Percentiles rank a stretch among this genome's conserved stretches.
Conservation (phyloP, 2,329 filamentous ascomycete genomes). For the Pseudodiploospora longispora region DNA sequence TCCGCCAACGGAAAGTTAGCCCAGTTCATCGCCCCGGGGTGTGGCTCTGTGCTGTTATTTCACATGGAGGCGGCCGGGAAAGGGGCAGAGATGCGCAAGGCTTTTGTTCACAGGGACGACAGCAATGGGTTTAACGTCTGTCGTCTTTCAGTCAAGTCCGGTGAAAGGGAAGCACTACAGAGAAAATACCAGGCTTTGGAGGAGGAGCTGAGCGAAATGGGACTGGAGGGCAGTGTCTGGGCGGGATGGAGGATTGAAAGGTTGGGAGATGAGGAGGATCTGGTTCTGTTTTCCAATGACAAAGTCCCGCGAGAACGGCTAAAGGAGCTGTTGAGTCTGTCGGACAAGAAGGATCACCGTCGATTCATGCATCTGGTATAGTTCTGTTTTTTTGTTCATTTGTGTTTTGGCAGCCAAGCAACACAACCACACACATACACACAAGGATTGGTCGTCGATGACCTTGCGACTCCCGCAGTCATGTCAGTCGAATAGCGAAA, state of each 20-base stretch:
- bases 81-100: slow-evolving; percentile 14
- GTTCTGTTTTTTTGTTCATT: not conserved
- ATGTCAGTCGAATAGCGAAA: too few relatives aligned
- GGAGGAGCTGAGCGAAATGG: slow-evolving; percentile 20
- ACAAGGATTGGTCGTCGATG: too few relatives aligned
- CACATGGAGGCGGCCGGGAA: slow-evolving; percentile 30
- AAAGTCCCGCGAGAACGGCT: slow-evolving; percentile 25
- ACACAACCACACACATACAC: too few relatives aligned
- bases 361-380: slow-evolving; percentile 18
- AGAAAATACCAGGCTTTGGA: slow-evolving; percentile 26
- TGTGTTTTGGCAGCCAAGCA: too few relatives aligned
- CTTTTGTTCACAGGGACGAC: slow-evolving; percentile 15
- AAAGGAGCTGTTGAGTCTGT: slow-evolving; percentile 16
- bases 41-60: slow-evolving; percentile 27
- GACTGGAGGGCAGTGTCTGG: slow-evolving; percentile 24
- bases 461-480: too few relatives aligned
- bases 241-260: slow-evolving; percentile 36
- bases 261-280: slow-evolving; percentile 23
- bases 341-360: slow-evolving; percentile 14
- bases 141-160: slow-evolving; percentile 22
- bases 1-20: slow-evolving; percentile 24
- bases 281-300: slow-evolving; percentile 33
- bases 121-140: slow-evolving; percentile 26
- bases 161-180: slow-evolving; percentile 24
- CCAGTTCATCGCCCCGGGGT: slow-evolving; percentile 24